Base-by-base conservation (phyloP, 176 grass and related monocot genomes). In the Luzula sylvatica region DNA sequence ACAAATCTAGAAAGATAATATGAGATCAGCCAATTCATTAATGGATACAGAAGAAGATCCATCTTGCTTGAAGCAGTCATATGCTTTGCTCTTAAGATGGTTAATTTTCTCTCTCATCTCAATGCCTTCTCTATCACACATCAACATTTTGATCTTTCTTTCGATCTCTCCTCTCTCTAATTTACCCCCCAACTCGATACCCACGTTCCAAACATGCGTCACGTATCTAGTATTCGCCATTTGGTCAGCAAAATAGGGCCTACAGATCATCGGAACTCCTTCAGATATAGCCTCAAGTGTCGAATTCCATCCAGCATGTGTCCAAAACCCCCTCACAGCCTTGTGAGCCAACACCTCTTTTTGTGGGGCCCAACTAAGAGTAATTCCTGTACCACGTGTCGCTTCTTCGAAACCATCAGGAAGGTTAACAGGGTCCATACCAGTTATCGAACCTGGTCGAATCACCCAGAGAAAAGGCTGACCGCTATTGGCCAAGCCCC, bases 381-480 rank as follows among this genome's bases (percentile, higher is more conserved):
- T 22, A 15, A 18, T 47, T 0, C 41, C 71, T 11, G 18, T 56
- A 8, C 18, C 41, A 2, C 19, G 13, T 13, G 27, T 47, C 12
- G 18, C 52, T 20, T 58, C 41, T 11, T 55, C 40, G 11, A 55
- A 63, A n/a, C 24, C 48, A 11, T 56, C 17, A 1, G 40, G 49
- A 13, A 65, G 26, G 1, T 20, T 41, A 18, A 56, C 14, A 39
- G 7, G 16, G 20, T 30, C 61, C 26, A 11, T 49, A 38, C 40
- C 65, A 11, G 40, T 14, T 6, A 73, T 27, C 9, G 30, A 54
- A 29, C 30, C 58, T 0, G 48, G 48, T 12, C 70, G 46, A 19
- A 65, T 58, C 35, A 73, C 70, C 70, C 70, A 73, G 18, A 73
- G 44, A 24, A 73, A 73, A 40, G 70, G 23, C 8, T 45, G 70